Evolutionary conservation across 2,329 filamentous ascomycete genomes (phyloP).

Genomic region (Cordyceps militaris): DNA sequence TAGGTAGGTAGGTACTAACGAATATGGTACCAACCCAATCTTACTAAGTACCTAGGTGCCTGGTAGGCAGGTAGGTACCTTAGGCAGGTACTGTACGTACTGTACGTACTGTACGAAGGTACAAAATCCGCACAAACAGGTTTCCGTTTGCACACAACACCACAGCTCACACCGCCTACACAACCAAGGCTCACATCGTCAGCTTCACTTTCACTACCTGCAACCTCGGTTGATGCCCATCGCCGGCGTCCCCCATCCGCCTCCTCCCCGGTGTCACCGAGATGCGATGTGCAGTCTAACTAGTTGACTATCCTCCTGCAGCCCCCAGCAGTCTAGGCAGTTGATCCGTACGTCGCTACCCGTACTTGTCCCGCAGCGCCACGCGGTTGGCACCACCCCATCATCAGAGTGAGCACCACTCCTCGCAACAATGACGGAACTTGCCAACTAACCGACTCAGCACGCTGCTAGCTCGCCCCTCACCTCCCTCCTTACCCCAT

Average conservation of each 20-base stretch:
- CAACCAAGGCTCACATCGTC: background rate
- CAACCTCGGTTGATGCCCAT: background rate
- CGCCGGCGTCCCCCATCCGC: background rate
- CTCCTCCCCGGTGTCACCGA: background rate
- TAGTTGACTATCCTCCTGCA: background rate
- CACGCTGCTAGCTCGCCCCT: conserved; percentile 7
- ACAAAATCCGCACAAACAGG: background rate
- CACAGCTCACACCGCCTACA: background rate
- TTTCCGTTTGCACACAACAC: conserved; percentile 1
- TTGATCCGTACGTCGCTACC: background rate
- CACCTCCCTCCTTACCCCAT: background rate
- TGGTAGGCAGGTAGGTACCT: background rate
- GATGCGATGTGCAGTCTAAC: background rate
- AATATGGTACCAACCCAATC: too few species aligned
- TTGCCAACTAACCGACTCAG: background rate
- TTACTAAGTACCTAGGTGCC: too few species aligned
- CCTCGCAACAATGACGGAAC: conserved; percentile 10
- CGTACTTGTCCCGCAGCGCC: background rate
- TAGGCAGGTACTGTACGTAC: background rate
- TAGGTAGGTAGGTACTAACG: too few species aligned
- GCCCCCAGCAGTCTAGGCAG: background rate
- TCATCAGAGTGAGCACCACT: background rate
- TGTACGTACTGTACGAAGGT: background rate
- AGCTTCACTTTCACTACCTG: background rate
- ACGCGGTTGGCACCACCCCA: background rate